Conservation (phyloP, 129 eudicot species). For the Rutidosis leptorrhynchoides region DNA sequence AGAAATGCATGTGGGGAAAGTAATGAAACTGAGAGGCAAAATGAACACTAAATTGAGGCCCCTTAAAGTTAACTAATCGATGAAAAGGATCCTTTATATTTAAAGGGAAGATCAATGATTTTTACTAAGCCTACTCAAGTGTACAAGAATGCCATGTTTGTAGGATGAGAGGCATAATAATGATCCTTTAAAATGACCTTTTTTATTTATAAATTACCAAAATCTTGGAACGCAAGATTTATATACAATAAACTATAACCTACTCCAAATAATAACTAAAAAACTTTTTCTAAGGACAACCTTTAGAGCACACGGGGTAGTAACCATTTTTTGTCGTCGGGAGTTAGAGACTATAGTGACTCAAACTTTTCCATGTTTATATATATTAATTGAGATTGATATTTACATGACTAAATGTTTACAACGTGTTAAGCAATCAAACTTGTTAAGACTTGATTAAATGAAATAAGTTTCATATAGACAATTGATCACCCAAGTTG, state of each 20-base stretch:
- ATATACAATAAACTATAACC: not conserved
- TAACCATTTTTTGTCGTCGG: too few relatives aligned
- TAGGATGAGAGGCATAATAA: slow-evolving; percentile 35
- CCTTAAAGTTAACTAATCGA: slow-evolving; percentile 23
- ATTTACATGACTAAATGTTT: too few relatives aligned
- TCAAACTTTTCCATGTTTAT: too few relatives aligned
- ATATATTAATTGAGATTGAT: too few relatives aligned
- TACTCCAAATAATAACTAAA: too few relatives aligned
- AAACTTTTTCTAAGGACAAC: too few relatives aligned
- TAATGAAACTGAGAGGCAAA: slow-evolving; percentile 14
- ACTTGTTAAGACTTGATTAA: too few relatives aligned
- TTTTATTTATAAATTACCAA: not conserved
- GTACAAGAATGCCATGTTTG: slow-evolving; percentile 33
- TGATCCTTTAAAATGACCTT: slow-evolving; percentile 14
- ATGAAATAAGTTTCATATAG: too few relatives aligned
- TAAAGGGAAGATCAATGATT: slow-evolving; percentile 31
- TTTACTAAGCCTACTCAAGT: slow-evolving; percentile 35
- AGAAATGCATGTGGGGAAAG: slow-evolving; percentile 17
- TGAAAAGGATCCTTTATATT: slow-evolving; percentile 35
- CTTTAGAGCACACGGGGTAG: too few relatives aligned
- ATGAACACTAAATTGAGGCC: slow-evolving; percentile 21
- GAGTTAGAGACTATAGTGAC: too few relatives aligned
- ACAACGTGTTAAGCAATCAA: too few relatives aligned
- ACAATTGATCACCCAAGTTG: too few relatives aligned
- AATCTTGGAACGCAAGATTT: slow-evolving; percentile 9